Percentiles rank a stretch among this genome's conserved stretches.
Conservation (phyloP, 306 rosid species). For the Malus fusca region DNA sequence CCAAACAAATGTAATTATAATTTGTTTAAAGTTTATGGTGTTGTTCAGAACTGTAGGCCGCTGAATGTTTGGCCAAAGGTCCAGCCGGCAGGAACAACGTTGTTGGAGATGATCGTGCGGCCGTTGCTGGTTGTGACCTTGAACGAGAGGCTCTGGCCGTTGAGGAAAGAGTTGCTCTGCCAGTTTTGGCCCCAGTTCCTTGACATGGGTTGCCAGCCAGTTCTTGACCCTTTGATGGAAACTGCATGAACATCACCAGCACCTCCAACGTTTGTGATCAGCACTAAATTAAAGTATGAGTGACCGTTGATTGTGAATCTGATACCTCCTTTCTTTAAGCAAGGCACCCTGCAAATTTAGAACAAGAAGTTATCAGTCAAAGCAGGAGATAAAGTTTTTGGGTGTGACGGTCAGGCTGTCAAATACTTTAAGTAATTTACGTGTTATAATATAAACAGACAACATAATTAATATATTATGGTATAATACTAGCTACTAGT, state of each 20-base stretch:
- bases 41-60: conserved; percentile 41
- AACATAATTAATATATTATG: too few species aligned
- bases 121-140: conserved; percentile 67
- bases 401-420: too few species aligned
- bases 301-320: conserved; percentile 85
- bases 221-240: conserved; percentile 68
- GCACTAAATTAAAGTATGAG: conserved; percentile 60
- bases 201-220: conserved; percentile 63
- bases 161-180: conserved; percentile 63
- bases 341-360: conserved; percentile 42
- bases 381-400: background rate
- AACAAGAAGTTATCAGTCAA: background rate
- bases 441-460: background rate
- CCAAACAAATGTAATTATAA: background rate
- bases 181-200: conserved; percentile 90
- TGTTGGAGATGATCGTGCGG: conserved; percentile 34
- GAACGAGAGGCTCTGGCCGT: conserved; percentile 68
- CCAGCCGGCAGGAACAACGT: conserved; percentile 54
- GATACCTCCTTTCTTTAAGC: conserved; percentile 65
- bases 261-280: conserved; percentile 77
- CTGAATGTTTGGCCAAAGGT: conserved; percentile 66
- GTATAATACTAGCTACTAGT: too few species aligned
- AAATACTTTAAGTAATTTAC: too few species aligned
- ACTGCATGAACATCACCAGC: conserved; percentile 68
- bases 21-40: background rate